These are phyloP conservation scores for Ambrosia trifida DNA, from an alignment of 129 eudicot genomes.

Conservation along the genomic window DNA sequence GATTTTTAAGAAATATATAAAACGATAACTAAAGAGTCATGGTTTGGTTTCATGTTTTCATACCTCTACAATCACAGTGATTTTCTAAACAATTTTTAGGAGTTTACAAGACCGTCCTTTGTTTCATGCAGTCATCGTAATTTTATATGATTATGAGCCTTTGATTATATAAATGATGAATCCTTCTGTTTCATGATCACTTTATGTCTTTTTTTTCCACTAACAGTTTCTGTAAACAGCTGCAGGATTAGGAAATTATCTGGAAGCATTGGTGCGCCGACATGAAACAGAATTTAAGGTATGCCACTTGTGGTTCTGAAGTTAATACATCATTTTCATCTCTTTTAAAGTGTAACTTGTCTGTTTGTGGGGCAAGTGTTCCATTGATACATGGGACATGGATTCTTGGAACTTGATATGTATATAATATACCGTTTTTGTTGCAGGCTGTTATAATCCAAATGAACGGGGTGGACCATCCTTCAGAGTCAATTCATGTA, in stretches of 20 bases:
- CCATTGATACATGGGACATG: background rate
- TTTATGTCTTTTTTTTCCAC: background rate
- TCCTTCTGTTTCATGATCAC: background rate
- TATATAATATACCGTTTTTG: conserved; percentile 6
- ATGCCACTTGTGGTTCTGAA: conserved; percentile 23
- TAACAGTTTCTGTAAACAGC: conserved; percentile 48
- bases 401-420: background rate
- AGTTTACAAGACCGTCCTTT: background rate
- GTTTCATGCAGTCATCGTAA: background rate
- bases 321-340: background rate
- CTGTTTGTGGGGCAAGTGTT: background rate
- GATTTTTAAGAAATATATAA: too few species aligned
- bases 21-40: conserved; percentile 15
- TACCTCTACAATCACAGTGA: background rate
- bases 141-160: conserved; percentile 19
- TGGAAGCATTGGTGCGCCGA: conserved; percentile 90
- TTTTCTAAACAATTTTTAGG: background rate
- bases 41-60: conserved; percentile 9
- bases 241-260: conserved; percentile 97
- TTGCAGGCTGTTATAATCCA: conserved; percentile 85
- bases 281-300: conserved; percentile 92
- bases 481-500: conserved; percentile 78
- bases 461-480: conserved; percentile 76
- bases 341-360: background rate
- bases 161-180: background rate